Base-by-base conservation (phyloP, 1,284 basidiomycete species). In the Marasmius tenuissimus region DNA sequence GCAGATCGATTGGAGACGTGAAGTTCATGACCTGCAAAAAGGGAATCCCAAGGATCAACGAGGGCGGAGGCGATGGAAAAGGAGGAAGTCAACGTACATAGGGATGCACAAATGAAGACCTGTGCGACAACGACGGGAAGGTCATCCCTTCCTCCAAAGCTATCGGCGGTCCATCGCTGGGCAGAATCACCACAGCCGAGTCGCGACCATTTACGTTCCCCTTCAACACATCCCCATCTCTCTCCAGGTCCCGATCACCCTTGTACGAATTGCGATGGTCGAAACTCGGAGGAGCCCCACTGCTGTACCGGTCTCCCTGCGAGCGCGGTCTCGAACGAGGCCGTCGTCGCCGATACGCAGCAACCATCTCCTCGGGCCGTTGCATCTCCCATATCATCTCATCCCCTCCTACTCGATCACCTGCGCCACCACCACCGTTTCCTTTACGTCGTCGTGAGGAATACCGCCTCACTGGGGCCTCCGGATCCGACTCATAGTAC, bases 1-100 rank as follows among this genome's bases (percentile, higher is more conserved):
- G 62, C 34, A 78, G 62, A 68, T 78, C 78, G 57, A 79, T 78
- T 12, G 77, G 77, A 57, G 77, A 78, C 27, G 75, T 79, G 61
- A 76, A 79, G 59, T 73, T 76, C 59, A 77, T 70, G 33, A 76
- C 69, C 77, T 79, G 58, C 20, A 40, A 37, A 49, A 58, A 61
- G 51, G 37, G 22, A 63, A 39, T n/a, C 3, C n/a, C 39, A 50
- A 18, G 62, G 42, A 35, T 20, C n/a, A 57, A 49, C 50, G 50
- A 22, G 22, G 55, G 16, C 47, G 20, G 48, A 61, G 50, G 47
- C 47, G 12, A 57, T 27, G 50, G 14, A 11, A 10, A 47, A 47
- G 48, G 54, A 47, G 53, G 27, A 12, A 39, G 27, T n/a, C 27
- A 52, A 67, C 75, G 68, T 59, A 78, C 76, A 67, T 77, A 78